A percentile compares a stretch with the other conserved stretches of the same genome.
These are phyloP conservation scores for Hygrocybe punicea DNA, from an alignment of 768 basidiomycete species.

Conservation along the genomic window DNA sequence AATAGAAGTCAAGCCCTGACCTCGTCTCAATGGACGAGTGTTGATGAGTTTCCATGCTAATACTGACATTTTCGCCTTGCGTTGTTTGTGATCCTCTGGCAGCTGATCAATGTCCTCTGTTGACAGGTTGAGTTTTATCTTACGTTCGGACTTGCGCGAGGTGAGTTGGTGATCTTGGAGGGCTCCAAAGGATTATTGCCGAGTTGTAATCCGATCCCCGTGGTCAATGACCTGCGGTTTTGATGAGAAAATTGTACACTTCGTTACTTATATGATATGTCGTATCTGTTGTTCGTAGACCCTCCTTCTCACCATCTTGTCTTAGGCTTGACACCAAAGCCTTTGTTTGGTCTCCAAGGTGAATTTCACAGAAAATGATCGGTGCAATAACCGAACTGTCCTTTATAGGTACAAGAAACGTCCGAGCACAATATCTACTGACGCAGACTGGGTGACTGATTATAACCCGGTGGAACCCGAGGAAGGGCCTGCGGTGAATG, in stretches of 20 bases:
- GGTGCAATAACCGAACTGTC: too few species aligned
- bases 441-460: neutral
- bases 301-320: too few species aligned
- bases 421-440: neutral
- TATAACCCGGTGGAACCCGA: too few species aligned
- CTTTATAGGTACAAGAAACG: too few species aligned
- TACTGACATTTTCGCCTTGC: constrained; percentile 51
- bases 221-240: constrained; percentile 12
- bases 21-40: constrained; percentile 65
- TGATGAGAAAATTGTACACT: constrained; percentile 21
- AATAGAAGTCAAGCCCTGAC: constrained; percentile 92
- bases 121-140: neutral
- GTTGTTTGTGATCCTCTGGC: neutral
- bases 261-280: too few species aligned
- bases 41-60: constrained; percentile 90
- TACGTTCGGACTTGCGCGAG: neutral
- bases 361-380: too few species aligned
- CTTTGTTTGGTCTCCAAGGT: too few species aligned
- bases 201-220: constrained; percentile 17
- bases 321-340: too few species aligned
- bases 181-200: neutral
- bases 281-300: too few species aligned
- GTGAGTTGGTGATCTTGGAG: too few species aligned
- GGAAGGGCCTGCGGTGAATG: neutral
- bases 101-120: constrained; percentile 9